Percentiles rank a stretch among this genome's conserved stretches.
Conservation (phyloP, 495 filamentous ascomycete genomes). For the Neurospora terricola region DNA sequence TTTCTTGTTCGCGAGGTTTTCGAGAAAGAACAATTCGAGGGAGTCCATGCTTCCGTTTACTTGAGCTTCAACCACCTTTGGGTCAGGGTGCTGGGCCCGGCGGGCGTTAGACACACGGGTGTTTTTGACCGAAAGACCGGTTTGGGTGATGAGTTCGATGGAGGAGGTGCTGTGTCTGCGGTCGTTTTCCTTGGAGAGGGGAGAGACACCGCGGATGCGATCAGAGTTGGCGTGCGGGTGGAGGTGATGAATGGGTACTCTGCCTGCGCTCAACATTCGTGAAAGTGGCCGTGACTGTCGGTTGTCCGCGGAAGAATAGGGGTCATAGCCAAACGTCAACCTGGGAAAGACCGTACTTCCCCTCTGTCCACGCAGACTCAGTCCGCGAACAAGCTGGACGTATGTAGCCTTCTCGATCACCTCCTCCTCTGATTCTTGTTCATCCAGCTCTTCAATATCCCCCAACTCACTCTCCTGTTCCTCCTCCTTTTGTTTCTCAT, state of each 20-base stretch:
- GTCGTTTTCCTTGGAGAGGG: not conserved
- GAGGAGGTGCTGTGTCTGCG: conserved; percentile 1
- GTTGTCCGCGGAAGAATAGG: not conserved
- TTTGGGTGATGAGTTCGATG: conserved; percentile 11
- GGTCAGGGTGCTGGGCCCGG: not conserved
- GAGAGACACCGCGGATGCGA: not conserved
- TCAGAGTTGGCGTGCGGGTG: not conserved
- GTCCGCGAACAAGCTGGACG: conserved; percentile 8
- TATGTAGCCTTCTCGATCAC: conserved; percentile 3
- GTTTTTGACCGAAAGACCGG: conserved; percentile 11
- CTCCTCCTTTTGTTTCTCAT: not conserved
- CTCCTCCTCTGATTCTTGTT: conserved; percentile 1
- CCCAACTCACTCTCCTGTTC: not conserved
- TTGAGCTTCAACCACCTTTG: not conserved
- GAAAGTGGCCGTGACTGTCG: not conserved
- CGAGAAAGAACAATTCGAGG: conserved; percentile 20
- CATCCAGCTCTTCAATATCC: not conserved
- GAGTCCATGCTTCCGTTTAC: conserved; percentile 12
- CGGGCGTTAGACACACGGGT: conserved; percentile 9
- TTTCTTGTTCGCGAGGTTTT: conserved; percentile 11
- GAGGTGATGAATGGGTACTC: not conserved
- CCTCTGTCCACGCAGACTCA: conserved; percentile 1
- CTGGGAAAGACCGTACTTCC: not conserved
- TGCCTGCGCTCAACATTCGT: not conserved
- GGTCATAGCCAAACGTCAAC: not conserved